Conservation (phyloP, 1,284 basidiomycete genomes). For the Wallemia mellicola region DNA sequence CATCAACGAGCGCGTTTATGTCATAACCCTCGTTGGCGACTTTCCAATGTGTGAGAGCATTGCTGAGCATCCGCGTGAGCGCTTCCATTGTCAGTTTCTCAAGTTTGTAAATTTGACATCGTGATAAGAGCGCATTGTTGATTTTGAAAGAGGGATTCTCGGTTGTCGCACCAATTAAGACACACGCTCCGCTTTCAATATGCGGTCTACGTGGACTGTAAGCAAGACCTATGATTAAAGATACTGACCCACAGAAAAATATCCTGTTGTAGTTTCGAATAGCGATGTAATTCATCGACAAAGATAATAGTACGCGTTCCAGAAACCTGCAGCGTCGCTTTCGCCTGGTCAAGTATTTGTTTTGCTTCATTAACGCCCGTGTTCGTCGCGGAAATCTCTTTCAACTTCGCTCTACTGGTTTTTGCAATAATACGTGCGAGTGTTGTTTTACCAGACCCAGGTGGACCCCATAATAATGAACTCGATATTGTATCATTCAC, state of each 20-base stretch:
- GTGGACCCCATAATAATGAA: conserved; percentile 31
- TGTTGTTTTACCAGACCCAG: conserved; percentile 48
- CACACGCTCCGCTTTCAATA: conserved; percentile 45
- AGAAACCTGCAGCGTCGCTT: conserved; percentile 32
- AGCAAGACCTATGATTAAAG: background rate
- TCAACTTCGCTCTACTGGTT: conserved; percentile 30
- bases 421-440: conserved; percentile 37
- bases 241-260: conserved; percentile 1
- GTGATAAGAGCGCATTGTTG: conserved; percentile 15
- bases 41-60: conserved; percentile 5
- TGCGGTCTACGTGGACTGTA: conserved; percentile 13
- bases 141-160: conserved; percentile 69
- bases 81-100: conserved; percentile 7
- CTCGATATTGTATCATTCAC: conserved; percentile 15
- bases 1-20: conserved; percentile 13
- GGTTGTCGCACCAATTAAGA: conserved; percentile 64
- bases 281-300: conserved; percentile 67
- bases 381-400: conserved; percentile 42
- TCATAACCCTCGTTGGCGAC: conserved; percentile 3
- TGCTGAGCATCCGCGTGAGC: conserved; percentile 8
- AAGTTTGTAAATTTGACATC: conserved; percentile 15
- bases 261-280: conserved; percentile 55
- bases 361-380: conserved; percentile 27
- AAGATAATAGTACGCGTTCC: conserved; percentile 43
- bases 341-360: conserved; percentile 48